These are phyloP conservation scores for Parastagonospora nodorum DNA, from an alignment of 2,329 filamentous ascomycete genomes.

Conservation along the genomic window DNA sequence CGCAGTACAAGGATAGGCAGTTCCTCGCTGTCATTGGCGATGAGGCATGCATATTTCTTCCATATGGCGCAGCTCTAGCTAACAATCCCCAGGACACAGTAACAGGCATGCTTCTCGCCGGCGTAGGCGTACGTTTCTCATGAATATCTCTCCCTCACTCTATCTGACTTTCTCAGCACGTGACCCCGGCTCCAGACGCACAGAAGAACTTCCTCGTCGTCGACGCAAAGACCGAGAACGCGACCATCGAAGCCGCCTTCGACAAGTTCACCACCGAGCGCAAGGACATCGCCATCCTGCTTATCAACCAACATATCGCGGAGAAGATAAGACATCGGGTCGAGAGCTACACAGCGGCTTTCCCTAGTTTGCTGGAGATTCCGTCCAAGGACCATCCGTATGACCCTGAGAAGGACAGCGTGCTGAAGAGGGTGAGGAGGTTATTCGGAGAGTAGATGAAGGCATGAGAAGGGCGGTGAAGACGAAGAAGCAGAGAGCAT, in stretches of 20 bases:
- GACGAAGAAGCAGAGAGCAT: neutral
- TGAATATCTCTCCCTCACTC: neutral
- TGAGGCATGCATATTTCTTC: constrained; percentile 65
- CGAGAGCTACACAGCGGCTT: constrained; percentile 90
- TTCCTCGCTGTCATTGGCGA: constrained; percentile 98
- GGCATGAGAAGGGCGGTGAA: neutral
- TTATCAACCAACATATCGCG: constrained; percentile 99
- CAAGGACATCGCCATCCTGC: constrained; percentile 94
- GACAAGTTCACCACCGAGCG: constrained; percentile 84
- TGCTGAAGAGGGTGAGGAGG: constrained; percentile 82
- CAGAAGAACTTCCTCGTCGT: constrained; percentile 99
- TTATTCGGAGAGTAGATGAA: constrained; percentile 69
- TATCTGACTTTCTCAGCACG: constrained; percentile 65
- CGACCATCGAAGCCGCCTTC: constrained; percentile 87
- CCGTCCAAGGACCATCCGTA: constrained; percentile 99
- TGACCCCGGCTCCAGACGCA: constrained; percentile 83
- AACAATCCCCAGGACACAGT: constrained; percentile 76
- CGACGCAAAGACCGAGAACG: constrained; percentile 87
- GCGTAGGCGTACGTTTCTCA: constrained; percentile 75
- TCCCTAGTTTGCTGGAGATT: constrained; percentile 95
- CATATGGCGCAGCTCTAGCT: constrained; percentile 7
- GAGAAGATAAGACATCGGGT: constrained; percentile 90
- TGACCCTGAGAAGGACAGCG: constrained; percentile 98
- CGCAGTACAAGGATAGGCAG: constrained; percentile 78
- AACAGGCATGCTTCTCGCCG: constrained; percentile 91